Base-by-base conservation (phyloP, 2,329 filamentous ascomycete species). In the Cadophora malorum region DNA sequence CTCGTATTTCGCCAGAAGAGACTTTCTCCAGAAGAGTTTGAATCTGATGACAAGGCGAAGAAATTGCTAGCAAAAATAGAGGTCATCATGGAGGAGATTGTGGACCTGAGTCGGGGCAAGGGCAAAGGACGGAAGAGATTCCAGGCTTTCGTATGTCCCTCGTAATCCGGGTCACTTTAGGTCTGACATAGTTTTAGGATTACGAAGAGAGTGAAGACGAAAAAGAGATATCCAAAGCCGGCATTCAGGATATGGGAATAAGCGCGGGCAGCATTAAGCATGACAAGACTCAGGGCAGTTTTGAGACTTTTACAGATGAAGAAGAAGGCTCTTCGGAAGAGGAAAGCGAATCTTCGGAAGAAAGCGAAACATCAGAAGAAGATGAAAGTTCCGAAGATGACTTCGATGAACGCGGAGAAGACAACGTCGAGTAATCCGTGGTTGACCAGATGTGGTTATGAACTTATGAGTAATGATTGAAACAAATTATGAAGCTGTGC, bases 1-100 rank as follows among this genome's bases (percentile, higher is more conserved):
- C 35, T 59, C 9, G 33, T 41, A 2, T 38, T 9, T 25, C 21
- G 35, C 16, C 56, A 41, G 12, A 45, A 59, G 21, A 59, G 23
- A 19, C 21, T 41, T 38, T 59, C 35, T 25, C 21, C 33, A 16
- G 56, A 16, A 6, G 35, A 45, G 0, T 64, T 56, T 23, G 62
- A 64, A n/a, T 33, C 19, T 41, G 62, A 64, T 23, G 19, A 25
- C 7, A 45, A 64, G 45, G 62, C 53, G 2, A 45, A 56, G 14
- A 35, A 23, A 10, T 45, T 64, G 12, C 50, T 64, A 0, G 9
- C 21, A 4, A 41, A 45, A 31, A 41, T 64, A 0, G 62, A 64
- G n/a, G 41, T 45, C 14, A 41, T 64, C 8, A 56, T 55, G 45
- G 62, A 64, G 21, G 50, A 56, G 19, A 64, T 64, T 21, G 50